These are phyloP conservation scores for Cladosporium austrohemisphaericum DNA, from an alignment of 2,329 filamentous ascomycete genomes.

Conservation along the genomic window DNA sequence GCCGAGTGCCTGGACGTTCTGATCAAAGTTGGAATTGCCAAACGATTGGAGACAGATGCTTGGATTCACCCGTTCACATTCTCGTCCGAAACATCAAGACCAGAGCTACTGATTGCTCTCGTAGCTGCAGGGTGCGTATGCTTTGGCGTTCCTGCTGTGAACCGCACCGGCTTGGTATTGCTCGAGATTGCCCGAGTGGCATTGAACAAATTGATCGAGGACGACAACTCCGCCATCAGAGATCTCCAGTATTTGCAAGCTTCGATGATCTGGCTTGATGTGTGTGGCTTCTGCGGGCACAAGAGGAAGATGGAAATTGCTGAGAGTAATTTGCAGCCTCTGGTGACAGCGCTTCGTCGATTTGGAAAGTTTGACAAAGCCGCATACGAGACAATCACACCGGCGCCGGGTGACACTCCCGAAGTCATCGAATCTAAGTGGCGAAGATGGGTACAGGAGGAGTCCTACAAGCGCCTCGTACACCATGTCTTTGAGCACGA, in stretches of 20 bases:
- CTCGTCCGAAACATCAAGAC: constrained; percentile 22
- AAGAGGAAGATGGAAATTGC: constrained; percentile 24
- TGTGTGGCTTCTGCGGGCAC: constrained; percentile 18
- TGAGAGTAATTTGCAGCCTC: constrained; percentile 21
- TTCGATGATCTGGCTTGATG: constrained; percentile 23
- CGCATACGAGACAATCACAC: constrained; percentile 16
- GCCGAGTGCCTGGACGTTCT: constrained; percentile 30
- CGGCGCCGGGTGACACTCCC: constrained; percentile 7
- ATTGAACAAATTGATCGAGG: constrained; percentile 27
- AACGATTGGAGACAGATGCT: constrained; percentile 32
- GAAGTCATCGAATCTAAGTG: constrained; percentile 15
- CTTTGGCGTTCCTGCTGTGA: constrained; percentile 32
- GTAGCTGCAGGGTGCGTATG: constrained; percentile 33
- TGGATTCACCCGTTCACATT: constrained; percentile 35
- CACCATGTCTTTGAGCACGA: constrained; percentile 24
- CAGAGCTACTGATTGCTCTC: constrained; percentile 30
- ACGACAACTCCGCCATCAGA: constrained; percentile 30
- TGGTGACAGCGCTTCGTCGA: constrained; percentile 21
- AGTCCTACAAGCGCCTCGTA: constrained; percentile 22
- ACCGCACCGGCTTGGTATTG: constrained; percentile 29
- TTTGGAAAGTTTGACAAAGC: constrained; percentile 22
- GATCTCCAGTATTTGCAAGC: constrained; percentile 24
- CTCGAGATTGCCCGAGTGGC: constrained; percentile 32
- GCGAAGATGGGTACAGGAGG: constrained; percentile 19
- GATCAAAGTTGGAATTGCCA: constrained; percentile 33